A percentile compares a stretch with the other conserved stretches of the same genome.
phyloP scores from a whole-genome alignment of 2,329 filamentous ascomycete species.

The Ceratocystis harringtonii region DNA sequence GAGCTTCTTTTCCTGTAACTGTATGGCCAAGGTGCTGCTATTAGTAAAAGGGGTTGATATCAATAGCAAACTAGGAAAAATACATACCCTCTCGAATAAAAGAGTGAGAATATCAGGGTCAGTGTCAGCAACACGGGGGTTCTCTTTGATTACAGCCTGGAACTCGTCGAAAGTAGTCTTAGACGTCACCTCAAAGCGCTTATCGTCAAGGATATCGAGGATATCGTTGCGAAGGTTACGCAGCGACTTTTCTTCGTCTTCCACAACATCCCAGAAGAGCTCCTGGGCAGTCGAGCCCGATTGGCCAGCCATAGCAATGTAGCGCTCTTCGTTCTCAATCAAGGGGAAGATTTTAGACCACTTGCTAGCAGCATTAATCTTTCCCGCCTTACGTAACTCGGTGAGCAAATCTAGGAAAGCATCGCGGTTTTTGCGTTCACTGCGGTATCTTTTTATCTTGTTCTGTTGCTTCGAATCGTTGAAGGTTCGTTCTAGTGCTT shows the following conservation, averaged over 20 bases:
- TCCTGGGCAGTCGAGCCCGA: slow-evolving; percentile 74
- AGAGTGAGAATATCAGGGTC: slow-evolving; percentile 62
- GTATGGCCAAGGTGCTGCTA: slow-evolving; percentile 5
- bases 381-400: slow-evolving; percentile 58
- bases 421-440: slow-evolving; percentile 77
- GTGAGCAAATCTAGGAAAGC: slow-evolving; percentile 58
- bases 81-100: slow-evolving; percentile 64
- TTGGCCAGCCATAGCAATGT: slow-evolving; percentile 69
- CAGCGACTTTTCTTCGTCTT: slow-evolving; percentile 82
- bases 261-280: slow-evolving; percentile 88
- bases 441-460: slow-evolving; percentile 64
- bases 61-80: neutral
- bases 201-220: slow-evolving; percentile 78
- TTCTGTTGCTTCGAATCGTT: slow-evolving; percentile 83
- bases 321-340: slow-evolving; percentile 68
- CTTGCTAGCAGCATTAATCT: slow-evolving; percentile 78
- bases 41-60: neutral
- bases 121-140: slow-evolving; percentile 78
- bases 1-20: slow-evolving; percentile 73
- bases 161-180: slow-evolving; percentile 86
- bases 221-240: slow-evolving; percentile 70
- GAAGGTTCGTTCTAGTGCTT: slow-evolving; percentile 74
- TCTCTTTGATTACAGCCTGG: slow-evolving; percentile 62
- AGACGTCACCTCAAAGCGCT: slow-evolving; percentile 76
- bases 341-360: slow-evolving; percentile 69